phyloP scores from a whole-genome alignment of 1,284 basidiomycete species.

The Entoloma clypeatum region DNA sequence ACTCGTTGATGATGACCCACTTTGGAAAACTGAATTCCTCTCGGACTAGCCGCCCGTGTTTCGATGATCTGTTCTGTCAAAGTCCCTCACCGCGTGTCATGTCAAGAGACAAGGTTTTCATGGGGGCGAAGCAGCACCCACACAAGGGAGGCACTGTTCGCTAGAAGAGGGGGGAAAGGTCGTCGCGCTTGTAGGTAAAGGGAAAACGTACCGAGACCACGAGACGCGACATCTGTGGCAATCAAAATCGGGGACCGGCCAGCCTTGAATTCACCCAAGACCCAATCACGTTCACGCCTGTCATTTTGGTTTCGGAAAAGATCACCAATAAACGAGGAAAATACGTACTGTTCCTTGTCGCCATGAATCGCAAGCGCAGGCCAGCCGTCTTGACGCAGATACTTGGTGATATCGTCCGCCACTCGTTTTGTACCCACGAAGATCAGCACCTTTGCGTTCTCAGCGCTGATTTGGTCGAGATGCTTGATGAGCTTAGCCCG shows the following conservation, averaged over 20 bases:
- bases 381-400: constrained; percentile 96
- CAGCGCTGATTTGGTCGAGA: constrained; percentile 92
- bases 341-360: constrained; percentile 90
- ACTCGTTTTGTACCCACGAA: constrained; percentile 98
- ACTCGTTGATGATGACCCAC: too few relatives aligned
- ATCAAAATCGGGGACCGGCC: constrained; percentile 97
- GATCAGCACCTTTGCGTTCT: constrained; percentile 98
- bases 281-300: constrained; percentile 98
- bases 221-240: constrained; percentile 96
- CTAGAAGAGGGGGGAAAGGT: constrained; percentile 16
- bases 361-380: constrained; percentile 98
- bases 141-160: constrained; percentile 15
- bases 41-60: constrained; percentile 16
- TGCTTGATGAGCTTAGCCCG: constrained; percentile 95
- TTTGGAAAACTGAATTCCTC: constrained; percentile 7
- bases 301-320: constrained; percentile 17
- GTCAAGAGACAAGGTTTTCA: constrained; percentile 33
- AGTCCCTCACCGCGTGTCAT: too few relatives aligned
- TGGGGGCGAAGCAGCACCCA: constrained; percentile 30
- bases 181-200: constrained; percentile 37
- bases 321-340: constrained; percentile 11
- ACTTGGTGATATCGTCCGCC: constrained; percentile 98
- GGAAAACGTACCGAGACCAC: constrained; percentile 95
- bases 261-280: constrained; percentile 96
- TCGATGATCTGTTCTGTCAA: constrained; percentile 35